Evolutionary conservation across 2,329 filamentous ascomycete species (phyloP).

Genomic region (Aspergillus vadensis): DNA sequence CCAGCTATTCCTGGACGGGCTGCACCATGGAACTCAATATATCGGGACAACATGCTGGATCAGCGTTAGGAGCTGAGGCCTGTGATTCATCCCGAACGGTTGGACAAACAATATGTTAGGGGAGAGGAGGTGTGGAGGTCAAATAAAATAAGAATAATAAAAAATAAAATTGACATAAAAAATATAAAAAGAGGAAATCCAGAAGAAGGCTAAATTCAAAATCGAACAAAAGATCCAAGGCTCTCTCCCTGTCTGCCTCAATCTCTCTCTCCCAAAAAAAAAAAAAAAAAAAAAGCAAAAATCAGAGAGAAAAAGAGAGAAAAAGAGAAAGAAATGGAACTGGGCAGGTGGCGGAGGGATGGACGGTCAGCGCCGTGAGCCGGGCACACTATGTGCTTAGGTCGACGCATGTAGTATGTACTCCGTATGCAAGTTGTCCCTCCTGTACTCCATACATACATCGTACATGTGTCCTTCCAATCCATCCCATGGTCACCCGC

Average conservation of each 20-base stretch:
- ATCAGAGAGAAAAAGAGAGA: no score
- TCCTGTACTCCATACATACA: neutral
- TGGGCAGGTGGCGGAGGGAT: neutral
- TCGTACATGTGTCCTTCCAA: constrained; percentile 1
- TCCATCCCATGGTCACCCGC: constrained; percentile 5
- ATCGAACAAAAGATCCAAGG: neutral
- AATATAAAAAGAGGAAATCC: no score
- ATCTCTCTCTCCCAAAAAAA: no score
- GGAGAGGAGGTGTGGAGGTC: neutral
- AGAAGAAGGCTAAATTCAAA: neutral
- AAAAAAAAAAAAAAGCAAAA: neutral
- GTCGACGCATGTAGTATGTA: neutral
- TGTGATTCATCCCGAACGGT: neutral
- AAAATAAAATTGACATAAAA: no score
- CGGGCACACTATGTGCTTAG: neutral
- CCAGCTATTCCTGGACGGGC: neutral
- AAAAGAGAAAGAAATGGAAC: no score
- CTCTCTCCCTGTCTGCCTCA: neutral
- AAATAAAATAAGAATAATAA: neutral
- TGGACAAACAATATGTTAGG: neutral
- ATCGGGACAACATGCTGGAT: neutral
- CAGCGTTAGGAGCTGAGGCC: neutral
- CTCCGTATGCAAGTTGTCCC: constrained; percentile 4
- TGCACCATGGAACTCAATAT: neutral
- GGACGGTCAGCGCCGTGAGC: neutral